Conservation (phyloP, 345 rosid genomes). For the Eucalyptus sp. region DNA sequence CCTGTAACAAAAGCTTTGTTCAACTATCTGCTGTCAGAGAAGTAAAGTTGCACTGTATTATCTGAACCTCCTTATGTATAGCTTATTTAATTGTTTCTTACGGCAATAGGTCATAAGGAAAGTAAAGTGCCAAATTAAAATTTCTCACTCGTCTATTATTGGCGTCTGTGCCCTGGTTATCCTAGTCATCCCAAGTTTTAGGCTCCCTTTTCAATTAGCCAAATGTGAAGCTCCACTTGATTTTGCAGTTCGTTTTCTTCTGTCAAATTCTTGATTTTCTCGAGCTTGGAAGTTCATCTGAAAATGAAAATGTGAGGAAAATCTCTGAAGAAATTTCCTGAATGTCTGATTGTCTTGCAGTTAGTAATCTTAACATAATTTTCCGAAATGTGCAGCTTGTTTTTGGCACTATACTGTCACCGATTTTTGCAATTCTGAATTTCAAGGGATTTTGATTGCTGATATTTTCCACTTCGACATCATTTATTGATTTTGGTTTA, state of each 20-base stretch:
- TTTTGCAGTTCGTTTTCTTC: neutral
- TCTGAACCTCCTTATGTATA: accelerated
- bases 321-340: neutral
- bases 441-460: neutral
- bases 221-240: neutral
- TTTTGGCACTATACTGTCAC: neutral
- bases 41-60: neutral
- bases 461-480: neutral
- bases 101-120: neutral
- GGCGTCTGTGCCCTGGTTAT: neutral
- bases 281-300: neutral
- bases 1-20: neutral
- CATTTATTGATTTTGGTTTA: neutral
- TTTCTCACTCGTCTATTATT: neutral
- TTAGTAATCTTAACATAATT: neutral
- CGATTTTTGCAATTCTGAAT: neutral
- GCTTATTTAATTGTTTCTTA: neutral
- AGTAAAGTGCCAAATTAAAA: accelerated
- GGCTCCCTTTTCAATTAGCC: neutral
- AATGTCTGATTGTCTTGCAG: neutral
- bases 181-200: neutral
- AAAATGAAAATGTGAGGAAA: neutral
- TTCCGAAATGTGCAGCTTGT: neutral
- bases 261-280: neutral
- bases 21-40: neutral